phyloP scores from a whole-genome alignment of 2,329 filamentous ascomycete genomes.

The Endocalyx cinctus region DNA sequence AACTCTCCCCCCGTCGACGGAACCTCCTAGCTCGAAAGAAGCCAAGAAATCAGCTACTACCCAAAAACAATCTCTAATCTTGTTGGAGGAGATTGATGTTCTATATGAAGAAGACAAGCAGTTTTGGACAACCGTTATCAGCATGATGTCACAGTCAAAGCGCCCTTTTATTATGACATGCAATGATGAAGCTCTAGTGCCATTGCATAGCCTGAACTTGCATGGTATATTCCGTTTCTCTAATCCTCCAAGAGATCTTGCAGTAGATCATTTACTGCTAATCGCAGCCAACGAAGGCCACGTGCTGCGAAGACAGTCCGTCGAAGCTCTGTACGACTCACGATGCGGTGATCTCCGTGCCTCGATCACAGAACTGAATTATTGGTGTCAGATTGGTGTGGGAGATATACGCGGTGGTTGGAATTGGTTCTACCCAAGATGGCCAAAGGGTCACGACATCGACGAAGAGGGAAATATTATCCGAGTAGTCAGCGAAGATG shows the following conservation, averaged over 20 bases:
- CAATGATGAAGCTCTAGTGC: constrained; percentile 82
- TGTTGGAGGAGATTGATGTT: constrained; percentile 90
- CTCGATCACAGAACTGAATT: constrained; percentile 78
- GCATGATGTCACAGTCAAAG: constrained; percentile 77
- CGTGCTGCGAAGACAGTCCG: constrained; percentile 61
- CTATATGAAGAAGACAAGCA: constrained; percentile 94
- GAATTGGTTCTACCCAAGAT: constrained; percentile 81
- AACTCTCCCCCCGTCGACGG: constrained; percentile 11
- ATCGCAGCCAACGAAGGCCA: constrained; percentile 89
- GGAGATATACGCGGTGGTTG: constrained; percentile 84
- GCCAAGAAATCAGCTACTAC: constrained; percentile 35
- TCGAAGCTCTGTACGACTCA: constrained; percentile 65
- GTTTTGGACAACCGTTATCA: constrained; percentile 81
- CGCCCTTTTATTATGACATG: constrained; percentile 93
- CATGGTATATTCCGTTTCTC: constrained; percentile 80
- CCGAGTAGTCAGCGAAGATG: constrained; percentile 75
- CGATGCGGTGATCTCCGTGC: constrained; percentile 72
- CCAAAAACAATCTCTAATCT: constrained; percentile 91
- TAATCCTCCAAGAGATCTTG: constrained; percentile 60
- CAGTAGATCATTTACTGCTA: constrained; percentile 75
- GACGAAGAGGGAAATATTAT: constrained; percentile 64
- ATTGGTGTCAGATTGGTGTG: constrained; percentile 95
- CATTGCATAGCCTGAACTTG: constrained; percentile 67
- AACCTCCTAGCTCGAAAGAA: constrained; percentile 17
- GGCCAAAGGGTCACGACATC: constrained; percentile 66